Percentiles rank a stretch among this genome's conserved stretches.
phyloP scores from a whole-genome alignment of 2,329 filamentous ascomycete species.

The Exophiala xenobiotica region DNA sequence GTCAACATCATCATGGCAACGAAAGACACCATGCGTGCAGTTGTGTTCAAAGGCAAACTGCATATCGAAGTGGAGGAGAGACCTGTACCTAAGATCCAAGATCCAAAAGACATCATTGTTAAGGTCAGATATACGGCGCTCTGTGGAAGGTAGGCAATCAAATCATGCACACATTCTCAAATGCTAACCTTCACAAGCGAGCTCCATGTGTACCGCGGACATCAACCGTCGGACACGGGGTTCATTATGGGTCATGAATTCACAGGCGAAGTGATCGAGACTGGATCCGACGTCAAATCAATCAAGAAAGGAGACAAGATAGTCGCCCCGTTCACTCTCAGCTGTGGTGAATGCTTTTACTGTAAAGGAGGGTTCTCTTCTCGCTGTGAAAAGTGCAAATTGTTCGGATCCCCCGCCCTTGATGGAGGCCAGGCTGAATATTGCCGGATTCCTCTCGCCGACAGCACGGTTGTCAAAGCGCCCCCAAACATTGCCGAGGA shows the following conservation, averaged over 20 bases:
- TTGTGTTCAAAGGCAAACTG: conserved; percentile 78
- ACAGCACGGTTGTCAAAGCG: conserved; percentile 75
- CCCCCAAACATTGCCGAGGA: conserved; percentile 70
- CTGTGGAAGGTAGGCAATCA: conserved; percentile 71
- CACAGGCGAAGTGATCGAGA: conserved; percentile 69
- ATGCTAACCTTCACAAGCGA: conserved; percentile 56
- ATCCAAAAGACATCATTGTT: conserved; percentile 74
- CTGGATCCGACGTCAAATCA: conserved; percentile 65
- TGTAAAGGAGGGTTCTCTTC: conserved; percentile 75
- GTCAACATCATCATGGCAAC: conserved; percentile 33
- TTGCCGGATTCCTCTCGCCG: conserved; percentile 76
- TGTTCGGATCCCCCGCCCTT: conserved; percentile 69
- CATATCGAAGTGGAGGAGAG: conserved; percentile 75
- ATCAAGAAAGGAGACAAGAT: conserved; percentile 74
- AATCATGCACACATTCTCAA: neutral
- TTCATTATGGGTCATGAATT: conserved; percentile 80
- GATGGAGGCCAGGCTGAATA: conserved; percentile 83
- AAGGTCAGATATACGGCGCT: conserved; percentile 80
- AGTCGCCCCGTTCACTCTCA: conserved; percentile 79
- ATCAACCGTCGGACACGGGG: conserved; percentile 65
- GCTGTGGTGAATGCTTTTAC: conserved; percentile 80
- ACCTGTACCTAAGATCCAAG: conserved; percentile 71
- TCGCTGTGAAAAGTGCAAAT: conserved; percentile 66
- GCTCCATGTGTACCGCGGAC: conserved; percentile 81
- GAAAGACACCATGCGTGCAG: conserved; percentile 72